phyloP scores from a whole-genome alignment of 345 rosid species.

The Toxicodendron radicans region DNA sequence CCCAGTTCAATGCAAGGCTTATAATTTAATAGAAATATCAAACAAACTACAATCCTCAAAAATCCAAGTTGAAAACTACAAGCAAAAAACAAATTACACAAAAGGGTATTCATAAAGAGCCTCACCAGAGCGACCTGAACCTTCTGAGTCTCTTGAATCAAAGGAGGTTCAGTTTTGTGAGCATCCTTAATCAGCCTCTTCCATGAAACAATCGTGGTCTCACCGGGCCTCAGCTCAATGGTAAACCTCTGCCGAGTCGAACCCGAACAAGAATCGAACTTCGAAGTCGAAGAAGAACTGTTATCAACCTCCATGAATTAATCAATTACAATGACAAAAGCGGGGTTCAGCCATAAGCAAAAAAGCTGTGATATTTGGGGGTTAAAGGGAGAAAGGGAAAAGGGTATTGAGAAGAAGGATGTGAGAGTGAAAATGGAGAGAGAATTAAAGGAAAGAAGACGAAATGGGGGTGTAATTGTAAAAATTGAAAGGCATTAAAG shows the following conservation, averaged over 20 bases:
- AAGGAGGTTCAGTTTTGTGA: slow-evolving; percentile 1
- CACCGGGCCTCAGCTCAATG: slow-evolving; percentile 41
- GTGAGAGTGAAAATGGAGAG: not conserved
- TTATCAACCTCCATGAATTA: slow-evolving; percentile 22
- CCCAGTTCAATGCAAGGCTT: not conserved
- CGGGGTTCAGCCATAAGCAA: not conserved
- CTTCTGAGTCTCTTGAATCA: slow-evolving; percentile 15
- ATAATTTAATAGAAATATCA: not conserved
- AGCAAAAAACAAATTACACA: not conserved
- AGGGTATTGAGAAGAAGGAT: not conserved
- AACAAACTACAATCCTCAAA: not conserved
- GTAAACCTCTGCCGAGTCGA: slow-evolving; percentile 28
- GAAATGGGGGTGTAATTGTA: not conserved
- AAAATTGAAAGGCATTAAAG: too few relatives aligned
- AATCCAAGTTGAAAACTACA: slow-evolving; percentile 1
- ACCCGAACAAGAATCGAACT: slow-evolving; percentile 2
- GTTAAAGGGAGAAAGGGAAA: not conserved
- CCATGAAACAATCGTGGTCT: slow-evolving; percentile 45
- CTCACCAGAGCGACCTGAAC: slow-evolving; percentile 24
- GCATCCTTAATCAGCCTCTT: slow-evolving; percentile 34
- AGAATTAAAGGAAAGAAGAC: not conserved
- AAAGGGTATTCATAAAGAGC: not conserved
- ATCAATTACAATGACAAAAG: not conserved
- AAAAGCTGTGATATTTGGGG: not conserved
- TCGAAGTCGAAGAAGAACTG: slow-evolving; percentile 21